Evolutionary conservation across 306 rosid genomes (phyloP), one percentile per base, ranked within the genome.

Genomic region (Castanopsis chinensis): DNA sequence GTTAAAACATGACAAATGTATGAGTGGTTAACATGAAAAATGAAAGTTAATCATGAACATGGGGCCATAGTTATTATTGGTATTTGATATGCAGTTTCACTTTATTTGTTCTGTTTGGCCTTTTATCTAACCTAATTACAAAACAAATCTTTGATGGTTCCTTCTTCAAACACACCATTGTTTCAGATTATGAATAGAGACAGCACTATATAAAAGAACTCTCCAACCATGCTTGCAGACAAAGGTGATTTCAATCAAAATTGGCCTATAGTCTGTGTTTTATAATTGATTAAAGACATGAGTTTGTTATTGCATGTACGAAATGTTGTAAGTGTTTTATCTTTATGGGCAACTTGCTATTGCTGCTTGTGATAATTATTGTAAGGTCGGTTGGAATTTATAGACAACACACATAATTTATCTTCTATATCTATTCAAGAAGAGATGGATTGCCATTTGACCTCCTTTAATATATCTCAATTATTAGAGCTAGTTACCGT

Each of bases 171-270:
- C 11, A 56, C n/a, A 21, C 54, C 68, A 52, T 30, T n/a, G 8
- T 21, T 17, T 49, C 15, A 12, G 53, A 49, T 49, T 49, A 49
- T 23, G 72, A 35, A 35, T 51, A 45, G 79, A 71, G 78, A 82
- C 85, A 82, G 20, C 72, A 73, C 71, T 54, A 74, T 69, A 83
- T 79, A 77, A 21, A 27, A 35, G 54, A 28, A 68, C 74, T 74
- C 77, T 83, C 67, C 78, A 71, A 3, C 59, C 33, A 57, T 14
- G 81, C 67, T 75, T 27, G 71, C 18, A n/a, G 77, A 60, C 83
- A 70, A 79, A 23, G 3, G 21, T 17, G 37, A 58, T 49, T 33
- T 30, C 74, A 32, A 67, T 75, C 45, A 52, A 75, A 70, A 75
- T 75, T 41, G 76, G 56, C 60, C 75, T 49, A 33, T 54, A 19